Evolutionary conservation across 768 basidiomycete genomes (phyloP), one percentile per base, ranked within the genome.

Genomic region (Trichaptum fuscoviolaceum): DNA sequence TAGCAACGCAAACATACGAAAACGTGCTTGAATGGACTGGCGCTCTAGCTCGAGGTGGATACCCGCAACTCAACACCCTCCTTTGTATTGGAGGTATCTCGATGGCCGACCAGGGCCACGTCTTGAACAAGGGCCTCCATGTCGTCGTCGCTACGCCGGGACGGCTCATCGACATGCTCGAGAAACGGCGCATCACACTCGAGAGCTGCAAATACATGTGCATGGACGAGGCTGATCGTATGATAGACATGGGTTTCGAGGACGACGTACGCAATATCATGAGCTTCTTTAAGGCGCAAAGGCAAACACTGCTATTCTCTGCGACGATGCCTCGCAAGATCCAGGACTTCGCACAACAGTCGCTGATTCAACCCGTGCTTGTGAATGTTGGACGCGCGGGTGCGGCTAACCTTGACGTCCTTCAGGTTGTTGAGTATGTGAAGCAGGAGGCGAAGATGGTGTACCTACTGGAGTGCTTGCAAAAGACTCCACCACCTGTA

Each of bases 371-470:
- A 71, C 97, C 97, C 0, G 84, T 99, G 17, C 82, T 99, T 34
- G 95, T 99, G 70, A 99, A 99, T 75, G 96, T 99, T 58, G 96
- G 97, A 25, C 91, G 97, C 73, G 96, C 97, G 7, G 97, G 97
- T 73, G 97, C 97, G 24, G 97, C 97, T 57, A 96, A 96, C 76
- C 78, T 99, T 75, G 96, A 99, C 73, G 95, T 99, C 1, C 83
- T 99, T 30, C 95, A 95, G 73, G 92, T 98, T 34, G 93, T 99
- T 24, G 97, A 99, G 79, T 99, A 97, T 71, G 97, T 99, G 71
- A 99, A 99, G 78, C 95, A 97, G 75, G 97, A 99, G 78, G 97
- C 97, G 0, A 99, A 99, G 78, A 99, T 99, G 97, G 96, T 99
- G 0, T 99, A 99, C 76, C 84, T 99, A 18, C 82, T 99, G 61